Evolutionary conservation across 495 filamentous ascomycete genomes (phyloP).

Genomic region (Xanthoparmelia taractica): DNA sequence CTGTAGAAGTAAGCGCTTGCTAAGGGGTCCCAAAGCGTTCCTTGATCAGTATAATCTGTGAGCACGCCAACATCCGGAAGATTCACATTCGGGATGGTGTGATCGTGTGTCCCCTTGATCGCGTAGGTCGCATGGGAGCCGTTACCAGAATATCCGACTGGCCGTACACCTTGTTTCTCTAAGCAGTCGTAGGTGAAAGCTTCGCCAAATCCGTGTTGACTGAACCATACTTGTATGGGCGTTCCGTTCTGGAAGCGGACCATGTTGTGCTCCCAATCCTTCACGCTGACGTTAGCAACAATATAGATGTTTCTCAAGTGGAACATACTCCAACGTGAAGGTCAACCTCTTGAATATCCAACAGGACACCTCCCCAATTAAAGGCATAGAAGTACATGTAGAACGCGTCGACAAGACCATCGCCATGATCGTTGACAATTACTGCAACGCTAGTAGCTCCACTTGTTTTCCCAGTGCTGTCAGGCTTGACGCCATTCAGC

Average conservation of each 20-base stretch:
- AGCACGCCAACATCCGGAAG: constrained; percentile 50
- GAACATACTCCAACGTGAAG: constrained; percentile 49
- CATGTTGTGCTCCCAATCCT: constrained; percentile 55
- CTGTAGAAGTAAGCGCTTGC: constrained; percentile 45
- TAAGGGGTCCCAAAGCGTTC: constrained; percentile 48
- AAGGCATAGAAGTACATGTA: constrained; percentile 66
- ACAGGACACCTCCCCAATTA: constrained; percentile 44
- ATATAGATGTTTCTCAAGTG: neutral
- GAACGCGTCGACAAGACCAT: constrained; percentile 52
- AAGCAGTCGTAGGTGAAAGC: constrained; percentile 53
- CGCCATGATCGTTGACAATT: constrained; percentile 50
- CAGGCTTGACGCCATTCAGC: constrained; percentile 44
- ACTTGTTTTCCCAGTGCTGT: constrained; percentile 40
- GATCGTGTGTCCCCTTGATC: constrained; percentile 47
- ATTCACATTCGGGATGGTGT: constrained; percentile 59
- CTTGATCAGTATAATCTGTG: constrained; percentile 54
- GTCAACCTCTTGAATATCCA: constrained; percentile 44
- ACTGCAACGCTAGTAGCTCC: constrained; percentile 43
- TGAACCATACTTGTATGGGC: constrained; percentile 54
- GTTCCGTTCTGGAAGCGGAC: constrained; percentile 53
- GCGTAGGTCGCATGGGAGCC: constrained; percentile 57
- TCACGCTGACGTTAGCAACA: constrained; percentile 8
- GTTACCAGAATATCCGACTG: constrained; percentile 47
- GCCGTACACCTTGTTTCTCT: constrained; percentile 45
- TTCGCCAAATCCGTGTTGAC: constrained; percentile 54